Evolutionary conservation across 23 red algal genomes (phyloP).

Genomic region (Gracilariopsis chorda): DNA sequence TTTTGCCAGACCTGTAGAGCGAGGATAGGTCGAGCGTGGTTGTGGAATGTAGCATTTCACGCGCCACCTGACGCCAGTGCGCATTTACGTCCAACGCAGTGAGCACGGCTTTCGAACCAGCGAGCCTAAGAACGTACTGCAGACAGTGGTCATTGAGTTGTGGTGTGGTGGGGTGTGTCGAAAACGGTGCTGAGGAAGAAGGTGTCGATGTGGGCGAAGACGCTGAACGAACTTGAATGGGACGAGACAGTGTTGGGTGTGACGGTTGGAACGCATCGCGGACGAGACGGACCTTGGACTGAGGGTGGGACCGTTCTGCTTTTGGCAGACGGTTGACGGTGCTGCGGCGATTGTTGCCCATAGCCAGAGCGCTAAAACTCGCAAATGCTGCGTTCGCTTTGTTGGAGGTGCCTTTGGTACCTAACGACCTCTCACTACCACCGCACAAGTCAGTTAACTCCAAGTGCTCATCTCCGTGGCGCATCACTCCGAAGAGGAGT

Average conservation of each 20-base stretch:
- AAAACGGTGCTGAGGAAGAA: background rate
- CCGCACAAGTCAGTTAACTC: too few species aligned
- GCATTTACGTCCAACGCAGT: background rate
- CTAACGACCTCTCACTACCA: too few species aligned
- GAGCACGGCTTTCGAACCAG: background rate
- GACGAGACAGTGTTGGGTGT: background rate
- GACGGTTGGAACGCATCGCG: background rate
- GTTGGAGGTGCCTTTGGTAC: too few species aligned
- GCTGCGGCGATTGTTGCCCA: background rate
- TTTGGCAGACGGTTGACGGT: constrained; percentile 15
- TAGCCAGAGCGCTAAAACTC: background rate
- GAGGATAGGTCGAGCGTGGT: background rate
- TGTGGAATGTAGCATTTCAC: background rate
- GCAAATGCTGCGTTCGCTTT: too few species aligned
- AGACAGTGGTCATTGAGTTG: constrained; percentile 14
- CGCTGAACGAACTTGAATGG: too few species aligned
- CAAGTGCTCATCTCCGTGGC: too few species aligned
- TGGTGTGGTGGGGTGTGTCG: background rate
- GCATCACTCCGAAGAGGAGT: too few species aligned
- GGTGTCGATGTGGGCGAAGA: background rate
- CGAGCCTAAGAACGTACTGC: background rate
- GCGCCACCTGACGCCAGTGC: constrained; percentile 40
- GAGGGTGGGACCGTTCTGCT: constrained; percentile 12
- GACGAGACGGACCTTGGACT: constrained; percentile 4
- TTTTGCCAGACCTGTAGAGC: background rate